Evolutionary conservation across 306 rosid genomes (phyloP).

Genomic region (Malus orientalis): DNA sequence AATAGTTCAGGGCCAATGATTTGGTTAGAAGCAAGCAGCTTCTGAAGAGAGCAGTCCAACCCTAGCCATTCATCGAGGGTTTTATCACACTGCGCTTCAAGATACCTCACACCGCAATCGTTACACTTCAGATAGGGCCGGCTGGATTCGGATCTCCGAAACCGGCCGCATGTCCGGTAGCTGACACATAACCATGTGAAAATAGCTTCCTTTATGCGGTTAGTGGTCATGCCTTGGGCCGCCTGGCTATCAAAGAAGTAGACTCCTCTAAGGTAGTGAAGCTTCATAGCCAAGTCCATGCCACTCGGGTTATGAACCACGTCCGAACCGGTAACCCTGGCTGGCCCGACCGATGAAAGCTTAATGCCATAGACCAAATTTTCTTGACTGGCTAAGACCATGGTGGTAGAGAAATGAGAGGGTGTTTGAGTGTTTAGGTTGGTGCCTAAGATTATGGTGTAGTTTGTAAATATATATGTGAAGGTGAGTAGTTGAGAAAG

Average conservation of each 20-base stretch:
- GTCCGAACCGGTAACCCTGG: slow-evolving; percentile 19
- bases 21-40: slow-evolving; percentile 45
- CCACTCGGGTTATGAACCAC: slow-evolving; percentile 26
- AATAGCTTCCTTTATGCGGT: slow-evolving; percentile 36
- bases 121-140: slow-evolving; percentile 73
- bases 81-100: slow-evolving; percentile 49
- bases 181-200: slow-evolving; percentile 28
- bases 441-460: background rate
- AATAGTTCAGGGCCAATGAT: slow-evolving; percentile 73
- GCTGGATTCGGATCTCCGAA: slow-evolving; percentile 53
- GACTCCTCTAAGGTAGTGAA: slow-evolving; percentile 62
- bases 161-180: slow-evolving; percentile 47
- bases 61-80: slow-evolving; percentile 55
- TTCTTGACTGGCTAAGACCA: slow-evolving; percentile 29
- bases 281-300: slow-evolving; percentile 76
- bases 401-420: background rate
- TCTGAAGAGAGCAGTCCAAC: slow-evolving; percentile 35
- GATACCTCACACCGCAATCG: slow-evolving; percentile 69
- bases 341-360: slow-evolving; percentile 71
- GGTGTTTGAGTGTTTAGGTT: background rate
- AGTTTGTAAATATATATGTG: too few species aligned
- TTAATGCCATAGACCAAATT: slow-evolving; percentile 31
- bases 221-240: slow-evolving; percentile 11
- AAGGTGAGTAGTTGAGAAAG: background rate
- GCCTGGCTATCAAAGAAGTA: slow-evolving; percentile 46